Percentiles rank a stretch among this genome's conserved stretches.
Conservation (phyloP, 192 early-diverging fungal species). For the Podila epicladia region DNA sequence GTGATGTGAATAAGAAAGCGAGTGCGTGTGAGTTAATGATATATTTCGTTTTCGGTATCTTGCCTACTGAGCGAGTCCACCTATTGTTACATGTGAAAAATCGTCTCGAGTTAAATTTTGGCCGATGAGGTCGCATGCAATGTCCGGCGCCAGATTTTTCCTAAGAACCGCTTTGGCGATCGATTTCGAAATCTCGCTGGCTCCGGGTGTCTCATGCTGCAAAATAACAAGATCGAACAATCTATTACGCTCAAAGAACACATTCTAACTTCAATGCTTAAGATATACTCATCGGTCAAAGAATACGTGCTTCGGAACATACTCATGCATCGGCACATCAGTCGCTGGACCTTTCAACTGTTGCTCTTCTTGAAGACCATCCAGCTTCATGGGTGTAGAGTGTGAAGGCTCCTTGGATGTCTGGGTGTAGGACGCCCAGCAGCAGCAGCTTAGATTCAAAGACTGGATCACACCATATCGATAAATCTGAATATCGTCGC, state of each 20-base stretch:
- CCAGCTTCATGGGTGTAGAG: not conserved
- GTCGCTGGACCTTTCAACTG: not conserved
- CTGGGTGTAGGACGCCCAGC: slow-evolving; percentile 31
- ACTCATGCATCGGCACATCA: slow-evolving; percentile 17
- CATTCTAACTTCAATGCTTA: too few relatives aligned
- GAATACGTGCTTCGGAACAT: not conserved
- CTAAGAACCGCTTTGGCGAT: slow-evolving; percentile 8
- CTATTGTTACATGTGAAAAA: not conserved
- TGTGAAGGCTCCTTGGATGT: not conserved
- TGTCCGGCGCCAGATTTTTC: not conserved
- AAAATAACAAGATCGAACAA: slow-evolving; percentile 34
- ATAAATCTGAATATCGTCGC: slow-evolving; percentile 18
- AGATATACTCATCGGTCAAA: too few relatives aligned
- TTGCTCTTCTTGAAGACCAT: not conserved
- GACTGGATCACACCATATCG: slow-evolving; percentile 1
- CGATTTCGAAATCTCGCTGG: slow-evolving; percentile 1
- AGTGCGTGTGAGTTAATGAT: not conserved
- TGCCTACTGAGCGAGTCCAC: too few relatives aligned
- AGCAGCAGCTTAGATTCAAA: slow-evolving; percentile 22
- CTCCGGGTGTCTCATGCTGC: slow-evolving; percentile 22
- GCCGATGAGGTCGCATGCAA: not conserved
- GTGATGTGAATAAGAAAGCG: not conserved
- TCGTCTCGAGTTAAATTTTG: slow-evolving; percentile 1
- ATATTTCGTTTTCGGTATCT: too few relatives aligned
- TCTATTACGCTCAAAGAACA: not conserved